phyloP scores from a whole-genome alignment of 768 basidiomycete genomes.

The Psilocybe tampanensis region DNA sequence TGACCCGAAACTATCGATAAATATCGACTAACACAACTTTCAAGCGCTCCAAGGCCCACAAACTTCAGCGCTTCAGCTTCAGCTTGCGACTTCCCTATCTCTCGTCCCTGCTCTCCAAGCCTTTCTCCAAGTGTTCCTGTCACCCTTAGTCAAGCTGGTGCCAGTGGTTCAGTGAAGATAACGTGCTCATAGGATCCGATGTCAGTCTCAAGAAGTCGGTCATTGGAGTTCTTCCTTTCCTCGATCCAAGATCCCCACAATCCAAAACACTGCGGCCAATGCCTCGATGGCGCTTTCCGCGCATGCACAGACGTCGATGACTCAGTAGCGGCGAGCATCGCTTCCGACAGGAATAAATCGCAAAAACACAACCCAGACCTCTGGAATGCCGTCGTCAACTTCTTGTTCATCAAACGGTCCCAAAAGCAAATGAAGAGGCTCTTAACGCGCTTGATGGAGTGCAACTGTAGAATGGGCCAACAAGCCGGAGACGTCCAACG shows the following conservation, averaged over 20 bases:
- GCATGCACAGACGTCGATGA: not conserved
- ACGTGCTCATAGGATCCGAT: not conserved
- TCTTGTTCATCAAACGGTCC: not conserved
- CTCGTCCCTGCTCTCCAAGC: no score
- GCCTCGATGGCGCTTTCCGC: not conserved
- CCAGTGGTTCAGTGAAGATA: no score
- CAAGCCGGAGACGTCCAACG: not conserved
- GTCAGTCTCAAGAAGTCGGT: not conserved
- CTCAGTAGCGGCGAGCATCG: no score
- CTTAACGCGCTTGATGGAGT: not conserved
- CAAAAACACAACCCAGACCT: not conserved
- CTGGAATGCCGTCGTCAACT: not conserved
- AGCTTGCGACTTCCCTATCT: no score
- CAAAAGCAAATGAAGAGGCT: not conserved
- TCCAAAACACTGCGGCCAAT: not conserved
- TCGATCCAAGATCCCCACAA: constrained; percentile 1
- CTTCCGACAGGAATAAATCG: not conserved
- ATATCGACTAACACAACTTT: no score
- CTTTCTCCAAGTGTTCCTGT: no score
- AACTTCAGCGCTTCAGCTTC: no score
- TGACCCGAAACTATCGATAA: no score
- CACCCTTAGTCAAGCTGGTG: no score
- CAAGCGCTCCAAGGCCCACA: no score
- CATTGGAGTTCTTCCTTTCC: not conserved
- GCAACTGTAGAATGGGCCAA: not conserved